A percentile compares a stretch with the other conserved stretches of the same genome.
These are phyloP conservation scores for Penicillium psychrofluorescens DNA, from an alignment of 495 filamentous ascomycete genomes.

Conservation along the genomic window DNA sequence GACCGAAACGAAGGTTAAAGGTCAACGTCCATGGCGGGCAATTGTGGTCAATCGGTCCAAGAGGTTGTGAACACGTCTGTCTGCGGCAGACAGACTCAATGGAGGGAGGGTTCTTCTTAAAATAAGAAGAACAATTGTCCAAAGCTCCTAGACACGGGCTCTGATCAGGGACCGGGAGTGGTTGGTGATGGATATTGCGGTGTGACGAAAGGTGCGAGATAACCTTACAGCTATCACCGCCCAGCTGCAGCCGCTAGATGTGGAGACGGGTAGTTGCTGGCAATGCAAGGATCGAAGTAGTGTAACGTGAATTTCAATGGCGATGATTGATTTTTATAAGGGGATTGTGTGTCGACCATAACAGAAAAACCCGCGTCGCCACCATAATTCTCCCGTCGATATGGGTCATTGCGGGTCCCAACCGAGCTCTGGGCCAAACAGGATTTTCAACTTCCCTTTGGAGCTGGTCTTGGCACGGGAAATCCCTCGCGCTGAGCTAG, in stretches of 20 bases:
- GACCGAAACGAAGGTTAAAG: conserved; percentile 16
- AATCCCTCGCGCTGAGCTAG: too few relatives aligned
- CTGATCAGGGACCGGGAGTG: conserved; percentile 7
- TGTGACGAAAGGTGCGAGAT: conserved; percentile 14
- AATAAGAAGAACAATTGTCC: conserved; percentile 25
- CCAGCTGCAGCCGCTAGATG: conserved; percentile 1
- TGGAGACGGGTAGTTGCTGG: neutral
- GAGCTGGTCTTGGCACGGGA: too few relatives aligned
- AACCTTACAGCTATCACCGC: conserved; percentile 13
- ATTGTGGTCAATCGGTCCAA: conserved; percentile 11
- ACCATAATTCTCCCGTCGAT: too few relatives aligned
- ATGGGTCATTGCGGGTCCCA: too few relatives aligned
- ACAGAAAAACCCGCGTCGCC: too few relatives aligned
- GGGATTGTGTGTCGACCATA: too few relatives aligned
- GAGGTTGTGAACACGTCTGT: neutral
- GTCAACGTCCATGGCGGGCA: conserved; percentile 29
- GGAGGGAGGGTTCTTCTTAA: neutral
- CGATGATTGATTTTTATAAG: too few relatives aligned
- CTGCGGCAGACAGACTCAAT: too few relatives aligned
- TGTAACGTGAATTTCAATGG: too few relatives aligned
- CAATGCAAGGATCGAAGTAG: neutral
- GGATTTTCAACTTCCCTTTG: too few relatives aligned
- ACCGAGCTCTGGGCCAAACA: too few relatives aligned
- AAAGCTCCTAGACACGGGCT: conserved; percentile 9
- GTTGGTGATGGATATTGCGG: conserved; percentile 16